A percentile compares a stretch with the other conserved stretches of the same genome.
Conservation (phyloP, 768 basidiomycete species). For the Paxillus ammoniavirescens region DNA sequence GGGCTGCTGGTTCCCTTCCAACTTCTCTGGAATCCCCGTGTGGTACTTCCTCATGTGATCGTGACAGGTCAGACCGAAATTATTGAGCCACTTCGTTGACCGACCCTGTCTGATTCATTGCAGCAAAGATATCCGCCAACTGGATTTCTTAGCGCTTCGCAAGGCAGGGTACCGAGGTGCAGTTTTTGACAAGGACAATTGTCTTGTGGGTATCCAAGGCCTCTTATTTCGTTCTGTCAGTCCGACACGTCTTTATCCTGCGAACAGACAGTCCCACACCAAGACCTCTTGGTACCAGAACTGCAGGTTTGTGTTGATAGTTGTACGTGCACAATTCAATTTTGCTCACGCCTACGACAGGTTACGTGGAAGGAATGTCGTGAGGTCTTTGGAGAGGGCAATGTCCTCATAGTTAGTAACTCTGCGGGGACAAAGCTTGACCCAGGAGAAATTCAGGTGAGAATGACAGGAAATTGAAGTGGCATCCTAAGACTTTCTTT, state of each 20-base stretch:
- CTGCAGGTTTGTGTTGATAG: constrained; percentile 50
- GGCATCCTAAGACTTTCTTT: background rate
- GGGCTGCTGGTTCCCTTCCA: constrained; percentile 71
- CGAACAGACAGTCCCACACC: constrained; percentile 73
- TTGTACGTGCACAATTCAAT: background rate
- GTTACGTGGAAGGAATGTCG: constrained; percentile 75
- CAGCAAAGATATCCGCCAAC: constrained; percentile 80
- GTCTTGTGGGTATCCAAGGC: constrained; percentile 57
- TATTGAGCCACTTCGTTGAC: constrained; percentile 1
- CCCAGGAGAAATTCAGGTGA: constrained; percentile 75
- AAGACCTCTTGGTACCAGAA: constrained; percentile 74
- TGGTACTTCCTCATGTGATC: constrained; percentile 61
- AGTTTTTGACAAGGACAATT: constrained; percentile 98
- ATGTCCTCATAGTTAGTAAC: constrained; percentile 91
- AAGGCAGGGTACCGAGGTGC: constrained; percentile 83
- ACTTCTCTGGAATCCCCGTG: constrained; percentile 62
- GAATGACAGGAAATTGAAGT: constrained; percentile 17
- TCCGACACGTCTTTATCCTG: background rate
- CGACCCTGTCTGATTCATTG: constrained; percentile 12
- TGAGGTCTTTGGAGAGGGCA: constrained; percentile 68
- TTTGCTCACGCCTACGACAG: constrained; percentile 34
- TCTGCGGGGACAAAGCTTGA: constrained; percentile 85
- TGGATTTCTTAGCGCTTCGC: constrained; percentile 73
- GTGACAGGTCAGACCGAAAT: constrained; percentile 56
- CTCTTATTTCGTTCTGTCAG: background rate